Evolutionary conservation across 2,329 filamentous ascomycete genomes (phyloP).

Genomic region (Purpureocillium takamizusanense): DNA sequence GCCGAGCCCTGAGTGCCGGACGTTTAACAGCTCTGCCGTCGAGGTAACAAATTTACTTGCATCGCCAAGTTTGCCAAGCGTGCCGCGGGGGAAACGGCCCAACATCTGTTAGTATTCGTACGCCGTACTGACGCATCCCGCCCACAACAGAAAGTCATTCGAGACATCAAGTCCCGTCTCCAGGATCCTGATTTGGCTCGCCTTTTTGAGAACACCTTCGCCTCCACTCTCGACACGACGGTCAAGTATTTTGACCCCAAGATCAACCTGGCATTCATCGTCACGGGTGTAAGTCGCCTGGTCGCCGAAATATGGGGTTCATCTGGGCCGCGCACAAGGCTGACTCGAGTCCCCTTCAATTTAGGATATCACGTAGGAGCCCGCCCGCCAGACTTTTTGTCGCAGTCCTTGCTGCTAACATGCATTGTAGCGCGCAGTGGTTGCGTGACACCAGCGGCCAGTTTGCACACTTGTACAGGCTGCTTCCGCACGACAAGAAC

Average conservation of each 20-base stretch:
- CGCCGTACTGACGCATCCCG: not conserved
- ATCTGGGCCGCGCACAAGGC: too few species aligned
- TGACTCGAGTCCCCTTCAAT: slow-evolving; percentile 42
- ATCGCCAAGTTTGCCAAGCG: too few species aligned
- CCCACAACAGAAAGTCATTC: slow-evolving; percentile 14
- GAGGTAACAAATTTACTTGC: too few species aligned
- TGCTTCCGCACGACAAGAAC: slow-evolving; percentile 47
- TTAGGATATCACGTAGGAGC: slow-evolving; percentile 15
- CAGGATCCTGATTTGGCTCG: slow-evolving; percentile 58
- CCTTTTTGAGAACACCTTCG: slow-evolving; percentile 76
- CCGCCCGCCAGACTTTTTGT: not conserved
- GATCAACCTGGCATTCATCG: slow-evolving; percentile 63
- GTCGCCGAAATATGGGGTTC: too few species aligned
- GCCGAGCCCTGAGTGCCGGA: slow-evolving; percentile 15
- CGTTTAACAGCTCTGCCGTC: slow-evolving; percentile 16
- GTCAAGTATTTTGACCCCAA: slow-evolving; percentile 65
- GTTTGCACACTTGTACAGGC: slow-evolving; percentile 57
- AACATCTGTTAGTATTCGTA: not conserved
- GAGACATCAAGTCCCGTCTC: slow-evolving; percentile 28
- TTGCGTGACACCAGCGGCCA: slow-evolving; percentile 74
- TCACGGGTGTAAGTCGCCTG: slow-evolving; percentile 69
- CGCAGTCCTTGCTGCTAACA: not conserved
- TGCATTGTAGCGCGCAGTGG: slow-evolving; percentile 42
- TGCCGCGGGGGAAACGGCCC: too few species aligned
- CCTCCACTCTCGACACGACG: slow-evolving; percentile 76